Evolutionary conservation across 108 stramenopile genomes (phyloP), one percentile per base, ranked within the genome.

Genomic region (Hondaea fermentalgiana): DNA sequence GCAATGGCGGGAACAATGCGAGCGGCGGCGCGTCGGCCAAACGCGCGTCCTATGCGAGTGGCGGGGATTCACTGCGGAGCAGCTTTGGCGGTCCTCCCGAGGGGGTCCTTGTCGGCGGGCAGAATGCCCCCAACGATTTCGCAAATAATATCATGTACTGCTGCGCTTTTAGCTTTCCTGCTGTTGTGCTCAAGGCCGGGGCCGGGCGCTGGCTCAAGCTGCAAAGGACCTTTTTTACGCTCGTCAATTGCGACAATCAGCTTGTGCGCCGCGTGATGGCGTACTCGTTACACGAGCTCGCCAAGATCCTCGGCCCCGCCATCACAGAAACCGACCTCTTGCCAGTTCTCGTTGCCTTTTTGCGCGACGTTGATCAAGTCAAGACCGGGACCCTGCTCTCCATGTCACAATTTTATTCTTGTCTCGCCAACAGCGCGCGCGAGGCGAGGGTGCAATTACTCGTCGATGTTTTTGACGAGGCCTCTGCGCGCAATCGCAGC

Each of bases 161-260:
- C 64, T 99, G 99, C 72, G 99, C 99, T 0, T 99, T 97, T 89
- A 95, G 92, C 71, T 97, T 97, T 64, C 99, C 99, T n/a, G 99
- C 98, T 16, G 97, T 99, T 10, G 95, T 96, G 6, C 90, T 97
- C 17, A 92, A 97, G 60, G 91, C 98, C 88, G 97, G 97, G 5
- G 90, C 91, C 83, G 96, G 95, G 93, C 95, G 97, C n/a, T 95
- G 94, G 93, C 93, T 92, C 23, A 92, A 92, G 23, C 92, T 99
- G 49, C 91, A 94, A 55, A 90, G 92, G n/a, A 95, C 96, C 88
- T 98, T 97, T 89, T 90, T 93, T 57, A 92, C 91, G 44, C 91
- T 99, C 29, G 90, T 95, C 72, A 94, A 93, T 87, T 93, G 95
- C 88, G 92, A 90, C 45, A 90, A 95, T 55, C 89, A 72, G 72